These are phyloP conservation scores for Parathielavia appendiculata DNA, from an alignment of 495 filamentous ascomycete genomes.

Conservation along the genomic window DNA sequence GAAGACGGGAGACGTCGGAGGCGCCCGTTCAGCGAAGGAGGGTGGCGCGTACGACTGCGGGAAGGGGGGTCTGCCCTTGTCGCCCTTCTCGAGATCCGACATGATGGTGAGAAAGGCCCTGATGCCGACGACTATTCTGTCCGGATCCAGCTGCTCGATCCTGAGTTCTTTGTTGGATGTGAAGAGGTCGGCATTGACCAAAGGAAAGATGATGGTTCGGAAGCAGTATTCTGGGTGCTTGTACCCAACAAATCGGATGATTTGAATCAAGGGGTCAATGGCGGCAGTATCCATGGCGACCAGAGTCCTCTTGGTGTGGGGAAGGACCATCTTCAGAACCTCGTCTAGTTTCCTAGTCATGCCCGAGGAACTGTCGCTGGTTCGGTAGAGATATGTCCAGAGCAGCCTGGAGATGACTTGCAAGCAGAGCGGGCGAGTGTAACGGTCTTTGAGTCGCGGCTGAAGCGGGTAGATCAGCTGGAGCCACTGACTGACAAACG, in stretches of 20 bases:
- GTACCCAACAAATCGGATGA: slow-evolving; percentile 92
- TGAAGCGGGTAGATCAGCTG: slow-evolving; percentile 70
- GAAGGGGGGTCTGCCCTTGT: slow-evolving; percentile 75
- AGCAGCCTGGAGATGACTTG: slow-evolving; percentile 87
- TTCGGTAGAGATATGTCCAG: slow-evolving; percentile 92
- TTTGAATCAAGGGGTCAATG: slow-evolving; percentile 82
- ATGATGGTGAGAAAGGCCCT: slow-evolving; percentile 87
- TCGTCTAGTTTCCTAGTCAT: slow-evolving; percentile 81
- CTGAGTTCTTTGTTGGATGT: slow-evolving; percentile 70
- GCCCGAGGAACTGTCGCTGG: slow-evolving; percentile 58
- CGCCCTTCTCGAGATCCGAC: slow-evolving; percentile 84
- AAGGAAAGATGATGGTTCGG: slow-evolving; percentile 81
- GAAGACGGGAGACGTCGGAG: slow-evolving; percentile 51
- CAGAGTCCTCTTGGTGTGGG: slow-evolving; percentile 67
- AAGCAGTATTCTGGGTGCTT: slow-evolving; percentile 93
- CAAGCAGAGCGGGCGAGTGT: slow-evolving; percentile 70
- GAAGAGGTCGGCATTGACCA: slow-evolving; percentile 89
- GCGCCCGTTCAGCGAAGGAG: slow-evolving; percentile 39
- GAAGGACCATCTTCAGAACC: slow-evolving; percentile 73
- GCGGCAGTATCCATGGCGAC: slow-evolving; percentile 74
- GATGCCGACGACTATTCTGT: slow-evolving; percentile 94
- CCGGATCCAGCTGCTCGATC: slow-evolving; percentile 90
- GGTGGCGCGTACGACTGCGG: slow-evolving; percentile 54
- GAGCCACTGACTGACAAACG: slow-evolving; percentile 79
- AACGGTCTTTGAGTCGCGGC: slow-evolving; percentile 74